Conservation (phyloP, 305 asterid genomes). For the Withania somnifera region DNA sequence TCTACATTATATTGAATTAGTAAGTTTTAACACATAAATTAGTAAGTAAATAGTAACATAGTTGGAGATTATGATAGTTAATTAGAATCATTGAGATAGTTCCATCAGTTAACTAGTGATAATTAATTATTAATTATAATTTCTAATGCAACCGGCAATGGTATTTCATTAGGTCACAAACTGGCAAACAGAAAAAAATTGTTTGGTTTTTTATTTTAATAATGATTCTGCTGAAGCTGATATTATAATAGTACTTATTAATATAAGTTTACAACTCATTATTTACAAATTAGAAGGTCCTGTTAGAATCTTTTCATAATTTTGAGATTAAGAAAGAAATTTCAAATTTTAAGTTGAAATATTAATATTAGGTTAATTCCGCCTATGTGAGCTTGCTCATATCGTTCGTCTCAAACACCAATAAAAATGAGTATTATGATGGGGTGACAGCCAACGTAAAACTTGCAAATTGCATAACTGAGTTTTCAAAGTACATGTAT, state of each 20-base stretch:
- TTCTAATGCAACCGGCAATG: not conserved
- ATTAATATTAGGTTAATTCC: not conserved
- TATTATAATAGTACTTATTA: not conserved
- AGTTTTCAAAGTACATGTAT: too few relatives aligned
- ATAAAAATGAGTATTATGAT: too few relatives aligned
- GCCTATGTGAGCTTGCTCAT: too few relatives aligned
- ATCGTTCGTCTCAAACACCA: too few relatives aligned
- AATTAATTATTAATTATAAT: too few relatives aligned
- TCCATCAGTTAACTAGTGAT: not conserved
- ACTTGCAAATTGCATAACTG: too few relatives aligned
- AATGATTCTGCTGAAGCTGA: not conserved
- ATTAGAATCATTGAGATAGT: too few relatives aligned
- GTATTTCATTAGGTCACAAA: not conserved
- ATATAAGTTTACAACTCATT: not conserved
- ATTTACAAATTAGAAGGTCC: not conserved
- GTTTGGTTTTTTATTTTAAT: not conserved
- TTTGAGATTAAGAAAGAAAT: not conserved
- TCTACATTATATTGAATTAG: too few relatives aligned
- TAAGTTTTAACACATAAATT: too few relatives aligned
- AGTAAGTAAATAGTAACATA: not conserved
- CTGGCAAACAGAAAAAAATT: not conserved
- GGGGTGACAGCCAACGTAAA: too few relatives aligned
- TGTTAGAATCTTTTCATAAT: not conserved
- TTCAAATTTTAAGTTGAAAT: not conserved
- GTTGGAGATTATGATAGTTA: constrained; percentile 1